phyloP scores from a whole-genome alignment of 129 eudicot species.

The Erigeron canadensis region DNA sequence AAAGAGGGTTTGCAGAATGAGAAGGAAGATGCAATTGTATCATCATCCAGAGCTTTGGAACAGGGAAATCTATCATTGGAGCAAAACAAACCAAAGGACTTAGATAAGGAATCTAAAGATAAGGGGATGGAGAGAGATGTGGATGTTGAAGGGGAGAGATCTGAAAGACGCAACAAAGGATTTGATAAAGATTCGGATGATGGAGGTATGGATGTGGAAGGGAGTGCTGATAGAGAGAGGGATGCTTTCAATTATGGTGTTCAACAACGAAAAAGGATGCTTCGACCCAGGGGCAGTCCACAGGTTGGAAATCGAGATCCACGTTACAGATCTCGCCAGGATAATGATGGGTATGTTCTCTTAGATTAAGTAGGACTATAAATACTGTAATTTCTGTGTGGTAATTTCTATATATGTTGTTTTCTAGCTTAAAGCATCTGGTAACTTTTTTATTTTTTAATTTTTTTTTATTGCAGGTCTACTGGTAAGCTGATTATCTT shows the following conservation, averaged over 20 bases:
- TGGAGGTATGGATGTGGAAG: slow-evolving; percentile 66
- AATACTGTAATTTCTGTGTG: not conserved
- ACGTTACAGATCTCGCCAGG: slow-evolving; percentile 69
- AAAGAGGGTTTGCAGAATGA: slow-evolving; percentile 56
- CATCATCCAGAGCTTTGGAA: slow-evolving; percentile 46
- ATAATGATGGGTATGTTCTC: slow-evolving; percentile 68
- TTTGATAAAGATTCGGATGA: slow-evolving; percentile 85
- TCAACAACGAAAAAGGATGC: slow-evolving; percentile 96
- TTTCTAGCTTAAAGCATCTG: slow-evolving; percentile 7
- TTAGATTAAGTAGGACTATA: slow-evolving; percentile 7
- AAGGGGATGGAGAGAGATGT: slow-evolving; percentile 72
- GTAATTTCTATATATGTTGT: slow-evolving; percentile 3
- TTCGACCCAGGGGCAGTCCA: slow-evolving; percentile 89
- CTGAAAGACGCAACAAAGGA: slow-evolving; percentile 47
- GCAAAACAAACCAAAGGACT: slow-evolving; percentile 62
- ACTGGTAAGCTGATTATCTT: slow-evolving; percentile 53
- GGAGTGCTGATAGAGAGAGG: slow-evolving; percentile 62
- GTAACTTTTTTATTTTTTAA: slow-evolving; percentile 23
- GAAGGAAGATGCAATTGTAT: slow-evolving; percentile 51
- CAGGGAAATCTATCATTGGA: slow-evolving; percentile 51
- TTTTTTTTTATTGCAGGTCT: slow-evolving; percentile 60
- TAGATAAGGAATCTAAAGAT: slow-evolving; percentile 64
- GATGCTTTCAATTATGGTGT: slow-evolving; percentile 69
- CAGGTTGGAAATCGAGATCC: slow-evolving; percentile 66
- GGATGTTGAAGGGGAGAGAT: slow-evolving; percentile 70